Evolutionary conservation across 2,329 filamentous ascomycete species (phyloP).

Genomic region (Elsinoe fawcettii): DNA sequence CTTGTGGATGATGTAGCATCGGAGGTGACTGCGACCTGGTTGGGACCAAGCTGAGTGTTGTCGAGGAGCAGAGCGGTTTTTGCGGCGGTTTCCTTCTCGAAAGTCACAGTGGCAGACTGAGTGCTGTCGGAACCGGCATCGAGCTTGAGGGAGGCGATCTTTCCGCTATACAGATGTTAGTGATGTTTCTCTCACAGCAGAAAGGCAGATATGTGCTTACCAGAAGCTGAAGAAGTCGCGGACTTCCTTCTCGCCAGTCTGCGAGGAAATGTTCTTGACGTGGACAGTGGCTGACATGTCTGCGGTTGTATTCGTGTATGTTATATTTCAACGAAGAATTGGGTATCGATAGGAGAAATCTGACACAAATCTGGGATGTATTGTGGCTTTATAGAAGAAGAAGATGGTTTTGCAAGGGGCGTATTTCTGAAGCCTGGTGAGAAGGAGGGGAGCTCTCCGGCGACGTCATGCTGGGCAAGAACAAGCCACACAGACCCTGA

Average conservation of each 20-base stretch:
- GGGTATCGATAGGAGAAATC: not conserved
- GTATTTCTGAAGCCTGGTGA: constrained; percentile 5
- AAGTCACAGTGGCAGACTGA: constrained; percentile 85
- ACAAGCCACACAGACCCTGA: constrained; percentile 9
- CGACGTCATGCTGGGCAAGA: constrained; percentile 5
- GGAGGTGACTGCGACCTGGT: constrained; percentile 69
- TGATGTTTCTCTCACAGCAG: not conserved
- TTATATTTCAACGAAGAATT: not conserved
- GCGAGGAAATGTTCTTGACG: constrained; percentile 77
- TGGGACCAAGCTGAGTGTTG: constrained; percentile 81
- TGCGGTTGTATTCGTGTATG: not conserved
- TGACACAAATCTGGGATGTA: not conserved
- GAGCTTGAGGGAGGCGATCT: constrained; percentile 77
- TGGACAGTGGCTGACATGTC: constrained; percentile 61
- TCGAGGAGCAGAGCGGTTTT: constrained; percentile 96
- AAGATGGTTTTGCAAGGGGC: not conserved
- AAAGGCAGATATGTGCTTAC: constrained; percentile 45
- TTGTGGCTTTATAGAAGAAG: not conserved
- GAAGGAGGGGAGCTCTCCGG: constrained; percentile 2
- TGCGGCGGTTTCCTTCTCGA: constrained; percentile 92
- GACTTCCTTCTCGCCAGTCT: constrained; percentile 84
- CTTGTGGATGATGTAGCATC: constrained; percentile 57
- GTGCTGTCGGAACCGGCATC: constrained; percentile 52
- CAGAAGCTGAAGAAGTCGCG: constrained; percentile 96
- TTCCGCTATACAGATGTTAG: constrained; percentile 56